phyloP scores from a whole-genome alignment of 495 filamentous ascomycete genomes.

The Penicillium desertorum region DNA sequence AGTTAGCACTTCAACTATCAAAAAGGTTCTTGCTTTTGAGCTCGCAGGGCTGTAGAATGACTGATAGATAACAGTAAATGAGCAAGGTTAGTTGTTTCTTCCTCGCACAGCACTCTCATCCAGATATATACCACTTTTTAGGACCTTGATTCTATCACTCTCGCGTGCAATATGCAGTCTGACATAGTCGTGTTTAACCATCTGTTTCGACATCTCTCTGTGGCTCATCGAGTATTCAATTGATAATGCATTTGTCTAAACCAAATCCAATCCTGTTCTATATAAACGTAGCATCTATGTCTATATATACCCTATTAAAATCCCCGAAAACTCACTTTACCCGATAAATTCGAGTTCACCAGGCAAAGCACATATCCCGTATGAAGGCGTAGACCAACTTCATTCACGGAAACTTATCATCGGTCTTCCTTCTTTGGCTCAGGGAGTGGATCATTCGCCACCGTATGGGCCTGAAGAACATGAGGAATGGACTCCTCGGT shows the following conservation, averaged over 20 bases:
- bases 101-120: not conserved
- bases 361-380: not conserved
- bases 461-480: slow-evolving; percentile 37
- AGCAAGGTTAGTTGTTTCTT: not conserved
- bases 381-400: not conserved
- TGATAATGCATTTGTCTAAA: not conserved
- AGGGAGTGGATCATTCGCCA: slow-evolving; percentile 24
- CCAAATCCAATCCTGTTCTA: not conserved
- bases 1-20: too few relatives aligned
- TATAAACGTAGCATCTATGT: not conserved
- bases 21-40: too few relatives aligned
- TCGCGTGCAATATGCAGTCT: not conserved
- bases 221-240: not conserved
- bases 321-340: too few relatives aligned
- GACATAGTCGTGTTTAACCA: not conserved
- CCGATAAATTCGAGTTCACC: not conserved
- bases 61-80: not conserved
- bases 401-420: not conserved
- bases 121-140: not conserved
- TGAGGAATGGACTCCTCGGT: slow-evolving; percentile 40
- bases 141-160: not conserved
- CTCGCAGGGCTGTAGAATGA: too few relatives aligned
- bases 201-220: not conserved
- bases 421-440: slow-evolving; percentile 18
- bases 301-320: not conserved